Evolutionary conservation across 257 asterid species (phyloP), one percentile per base, ranked within the genome.

Genomic region (Fraxinus excelsior): DNA sequence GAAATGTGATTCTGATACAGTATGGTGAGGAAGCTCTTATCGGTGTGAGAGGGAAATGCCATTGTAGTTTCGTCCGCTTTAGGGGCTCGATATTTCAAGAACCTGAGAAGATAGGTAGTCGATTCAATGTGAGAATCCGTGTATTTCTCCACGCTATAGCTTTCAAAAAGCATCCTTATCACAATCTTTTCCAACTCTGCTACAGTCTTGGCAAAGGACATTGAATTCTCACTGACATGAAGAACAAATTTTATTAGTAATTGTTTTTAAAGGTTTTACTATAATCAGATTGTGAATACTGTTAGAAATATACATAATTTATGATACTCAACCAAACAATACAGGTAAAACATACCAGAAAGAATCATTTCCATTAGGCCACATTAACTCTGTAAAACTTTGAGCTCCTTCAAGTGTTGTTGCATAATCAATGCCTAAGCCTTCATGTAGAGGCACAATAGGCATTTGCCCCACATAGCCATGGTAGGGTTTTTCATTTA

Each of bases 391-490:
- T 34, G 92, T 88, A 75, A 92, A 92, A 71, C 74, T 82, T 73
- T 83, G 86, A 77, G 85, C 89, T 37, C 88, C 96, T 68, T 90
- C 81, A 28, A 70, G 38, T 29, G 92, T 88, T 74, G 89, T 88
- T 53, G 96, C 91, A 71, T 90, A 87, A 64, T 92, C 96, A 28
- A 92, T 87, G 26, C 97, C 97, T 44, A 88, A 65, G 70, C 90
- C 90, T 82, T 92, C 97, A n/a, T 92, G 86, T 74, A 90, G 90
- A 53, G 97, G 97, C 51, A 90, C 86, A 77, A 87, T 78, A 74
- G 97, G 87, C 35, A 88, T 80, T 77, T 87, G 92, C 23, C 97
- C 97, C 49, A 92, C 89, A 60, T 92, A 92, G 40, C 97, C 96
- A 81, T 92, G 97, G 83, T 89, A 92, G 51, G 97, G 96, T 37